phyloP scores from a whole-genome alignment of 2,329 filamentous ascomycete genomes.

The Huntiella bhutanensis region DNA sequence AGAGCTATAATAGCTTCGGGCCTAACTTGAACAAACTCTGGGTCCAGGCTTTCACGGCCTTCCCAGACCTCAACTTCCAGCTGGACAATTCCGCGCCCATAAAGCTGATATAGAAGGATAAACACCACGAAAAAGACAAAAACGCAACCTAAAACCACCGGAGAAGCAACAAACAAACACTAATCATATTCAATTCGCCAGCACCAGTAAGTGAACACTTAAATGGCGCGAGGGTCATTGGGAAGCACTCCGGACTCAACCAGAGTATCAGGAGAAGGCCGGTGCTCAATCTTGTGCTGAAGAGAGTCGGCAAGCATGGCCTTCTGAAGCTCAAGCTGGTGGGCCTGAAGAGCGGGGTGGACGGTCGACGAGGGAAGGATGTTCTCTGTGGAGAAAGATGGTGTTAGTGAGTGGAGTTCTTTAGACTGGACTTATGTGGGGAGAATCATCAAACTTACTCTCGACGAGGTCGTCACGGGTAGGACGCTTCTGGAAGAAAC shows the following conservation, averaged over 20 bases:
- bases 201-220: background rate
- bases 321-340: constrained; percentile 69
- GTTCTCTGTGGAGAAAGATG: constrained; percentile 38
- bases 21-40: too few relatives aligned
- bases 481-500: constrained; percentile 52
- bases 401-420: background rate
- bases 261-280: constrained; percentile 58
- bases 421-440: too few relatives aligned
- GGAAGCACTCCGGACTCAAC: constrained; percentile 64
- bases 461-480: constrained; percentile 62
- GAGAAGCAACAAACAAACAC: too few relatives aligned
- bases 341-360: constrained; percentile 59
- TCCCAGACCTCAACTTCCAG: too few relatives aligned
- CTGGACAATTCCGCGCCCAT: too few relatives aligned
- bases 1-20: too few relatives aligned
- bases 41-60: too few relatives aligned
- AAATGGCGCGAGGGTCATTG: constrained; percentile 35
- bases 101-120: too few relatives aligned
- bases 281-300: constrained; percentile 67
- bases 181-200: too few relatives aligned
- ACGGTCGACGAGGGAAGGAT: constrained; percentile 66
- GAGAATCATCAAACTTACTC: constrained; percentile 8
- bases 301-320: constrained; percentile 75
- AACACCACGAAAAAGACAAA: background rate
- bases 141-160: background rate